Evolutionary conservation across 2,329 filamentous ascomycete species (phyloP), one percentile per base, ranked within the genome.

Genomic region (Ascomycota sp.): DNA sequence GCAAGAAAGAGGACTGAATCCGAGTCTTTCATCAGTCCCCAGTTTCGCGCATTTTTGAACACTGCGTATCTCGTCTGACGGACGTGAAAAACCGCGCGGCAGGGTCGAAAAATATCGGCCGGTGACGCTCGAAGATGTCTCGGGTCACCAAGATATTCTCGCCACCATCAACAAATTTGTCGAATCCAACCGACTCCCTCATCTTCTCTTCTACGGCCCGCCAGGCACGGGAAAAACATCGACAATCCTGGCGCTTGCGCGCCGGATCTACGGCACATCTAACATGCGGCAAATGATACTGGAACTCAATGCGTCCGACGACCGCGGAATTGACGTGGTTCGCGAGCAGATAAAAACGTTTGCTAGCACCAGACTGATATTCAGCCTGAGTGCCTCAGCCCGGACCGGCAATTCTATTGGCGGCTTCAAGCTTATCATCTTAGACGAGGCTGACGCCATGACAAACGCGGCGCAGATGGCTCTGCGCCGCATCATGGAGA

Each of bases 291-390:
- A 98, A 54, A 95, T 98, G 83, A 89, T 98, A 12, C 69, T 98
- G 22, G 89, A 98, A 55, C 69, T 98, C 39, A 98, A 98, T 50
- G 89, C 89, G 25, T 93, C 83, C 29, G 89, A 98, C 48, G 89
- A 98, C 52, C 69, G 89, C 53, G 89, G 89, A 46, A 98, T 98
- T 51, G 89, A 98, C 40, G 89, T 98, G 2, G 89, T 98, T 33
- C 71, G 85, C 40, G 89, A 98, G 57, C 89, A 98, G 55, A 98
- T 98, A 68, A 98, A 95, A 65, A 98, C 89, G 0, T 98, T 98
- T 56, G 86, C 82, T 25, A 91, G 80, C 42, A 98, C 89, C 7
- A 94, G 92, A 54, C 89, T 98, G 49, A 98, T 98, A 43, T 98
- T 98, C 58, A 63, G 57, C 10, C 56, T 66, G 47, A 70, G 68